A percentile compares a stretch with the other conserved stretches of the same genome.
phyloP scores from a whole-genome alignment of 495 filamentous ascomycete species.

The Podospora pseudoanserina region DNA sequence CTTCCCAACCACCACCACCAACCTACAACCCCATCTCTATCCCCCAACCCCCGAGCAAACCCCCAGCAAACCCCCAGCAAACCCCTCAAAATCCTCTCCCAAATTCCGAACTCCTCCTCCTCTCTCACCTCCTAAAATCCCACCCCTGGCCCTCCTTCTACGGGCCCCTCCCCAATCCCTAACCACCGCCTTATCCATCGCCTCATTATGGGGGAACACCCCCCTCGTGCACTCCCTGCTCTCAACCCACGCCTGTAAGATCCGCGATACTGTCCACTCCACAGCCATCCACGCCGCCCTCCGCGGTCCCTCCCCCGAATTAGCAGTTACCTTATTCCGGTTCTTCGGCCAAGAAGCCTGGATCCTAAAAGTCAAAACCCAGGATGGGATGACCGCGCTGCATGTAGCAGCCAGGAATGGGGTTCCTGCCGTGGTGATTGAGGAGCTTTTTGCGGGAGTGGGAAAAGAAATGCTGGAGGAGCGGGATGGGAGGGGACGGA shows the following conservation, averaged over 20 bases:
- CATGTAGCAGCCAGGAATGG: constrained; percentile 1
- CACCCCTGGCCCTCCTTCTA: neutral
- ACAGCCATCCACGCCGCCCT: constrained; percentile 16
- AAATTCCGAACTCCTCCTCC: neutral
- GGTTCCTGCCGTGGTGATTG: neutral
- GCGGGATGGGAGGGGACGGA: constrained; percentile 9
- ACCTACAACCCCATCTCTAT: neutral
- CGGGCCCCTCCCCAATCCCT: constrained; percentile 1
- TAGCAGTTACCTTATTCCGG: neutral
- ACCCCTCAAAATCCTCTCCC: neutral
- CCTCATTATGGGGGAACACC: neutral
- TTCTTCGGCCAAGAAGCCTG: neutral
- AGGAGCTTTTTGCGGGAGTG: neutral
- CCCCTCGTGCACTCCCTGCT: neutral
- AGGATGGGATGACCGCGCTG: neutral
- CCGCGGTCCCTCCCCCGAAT: constrained; percentile 8
- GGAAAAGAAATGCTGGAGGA: neutral
- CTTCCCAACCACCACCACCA: neutral
- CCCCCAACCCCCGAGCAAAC: neutral
- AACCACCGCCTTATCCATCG: neutral
- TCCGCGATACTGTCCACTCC: neutral
- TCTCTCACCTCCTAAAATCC: neutral
- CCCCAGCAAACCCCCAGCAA: neutral
- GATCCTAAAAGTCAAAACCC: neutral
- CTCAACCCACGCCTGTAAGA: neutral